Base-by-base conservation (phyloP, 1,284 basidiomycete genomes). In the Fistulina hepatica region DNA sequence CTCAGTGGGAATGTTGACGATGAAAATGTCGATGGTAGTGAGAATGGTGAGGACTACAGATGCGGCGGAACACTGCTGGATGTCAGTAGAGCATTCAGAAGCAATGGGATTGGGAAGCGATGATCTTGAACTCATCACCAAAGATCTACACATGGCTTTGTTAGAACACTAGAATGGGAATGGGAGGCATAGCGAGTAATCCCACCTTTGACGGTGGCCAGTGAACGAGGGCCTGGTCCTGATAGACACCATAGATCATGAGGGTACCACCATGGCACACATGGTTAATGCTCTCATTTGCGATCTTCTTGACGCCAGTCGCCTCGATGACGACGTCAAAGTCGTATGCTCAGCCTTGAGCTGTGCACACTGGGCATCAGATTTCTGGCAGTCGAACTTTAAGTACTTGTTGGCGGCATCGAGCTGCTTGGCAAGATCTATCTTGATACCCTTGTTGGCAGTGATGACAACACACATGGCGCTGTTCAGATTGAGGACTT, bases 281-380 rank as follows among this genome's bases (percentile, higher is more conserved):
- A 53, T 85, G 88, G 62, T 88, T 73, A 59, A 92, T 84, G 21
- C 79, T 64, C 39, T 83, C 76, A 52, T 88, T 78, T 21, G 83
- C 84, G 33, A 92, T 61, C 45, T 76, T 75, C 60, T 86, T 82
- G 22, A 79, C 75, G 40, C 88, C 88, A 3, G 88, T 91, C 25
- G 85, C 88, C 59, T 91, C 88, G 35, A 83, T 83, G 19, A 91
- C 88, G 31, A 89, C 73, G 55, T 91, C 88, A 53, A 92, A 91
- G 12, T 88, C 86, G 53, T 84, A 79, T 90, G 72, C 45, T 82
- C 76, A 51, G 76, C 62, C 64, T 80, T 86, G 46, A 91, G 60
- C 55, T 81, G 61, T 21, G 66, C 70, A 85, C 85, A 91, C 52
- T 90, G 84, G 1, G 69, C 59, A n/a, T 68, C 69, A 9, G 85